Conservation (phyloP, 495 filamentous ascomycete species). For the Hyaloscypha bicolor region DNA sequence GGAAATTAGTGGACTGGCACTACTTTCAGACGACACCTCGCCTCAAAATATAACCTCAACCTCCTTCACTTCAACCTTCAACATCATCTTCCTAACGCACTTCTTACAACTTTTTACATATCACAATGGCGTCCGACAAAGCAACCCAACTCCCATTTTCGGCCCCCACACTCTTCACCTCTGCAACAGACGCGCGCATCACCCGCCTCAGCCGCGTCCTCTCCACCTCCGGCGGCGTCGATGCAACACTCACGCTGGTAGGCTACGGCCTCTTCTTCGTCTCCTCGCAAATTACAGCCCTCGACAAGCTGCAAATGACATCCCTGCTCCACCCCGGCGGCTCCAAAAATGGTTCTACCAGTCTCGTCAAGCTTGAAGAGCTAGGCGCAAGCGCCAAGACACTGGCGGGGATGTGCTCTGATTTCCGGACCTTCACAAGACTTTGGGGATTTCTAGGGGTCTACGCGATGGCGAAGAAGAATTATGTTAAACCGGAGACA, state of each 20-base stretch:
- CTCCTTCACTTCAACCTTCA: too few species aligned
- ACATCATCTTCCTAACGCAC: too few species aligned
- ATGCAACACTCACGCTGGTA: constrained; percentile 59
- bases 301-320: constrained; percentile 4
- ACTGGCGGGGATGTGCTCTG: constrained; percentile 54
- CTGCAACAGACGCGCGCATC: constrained; percentile 47
- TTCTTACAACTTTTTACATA: too few species aligned
- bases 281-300: constrained; percentile 37
- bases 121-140: constrained; percentile 13
- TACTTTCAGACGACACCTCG: too few species aligned
- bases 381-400: constrained; percentile 38
- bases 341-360: constrained; percentile 35
- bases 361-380: constrained; percentile 42
- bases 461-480: constrained; percentile 65
- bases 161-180: background rate
- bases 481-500: constrained; percentile 9
- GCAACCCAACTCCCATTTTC: background rate
- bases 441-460: constrained; percentile 77
- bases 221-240: constrained; percentile 56
- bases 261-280: constrained; percentile 62
- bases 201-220: constrained; percentile 57
- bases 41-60: too few species aligned
- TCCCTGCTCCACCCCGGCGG: background rate
- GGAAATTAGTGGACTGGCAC: too few species aligned
- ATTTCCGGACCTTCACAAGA: constrained; percentile 69